Conservation (phyloP, 73 alveolate genomes). For the Symbiodinium pilosum region DNA sequence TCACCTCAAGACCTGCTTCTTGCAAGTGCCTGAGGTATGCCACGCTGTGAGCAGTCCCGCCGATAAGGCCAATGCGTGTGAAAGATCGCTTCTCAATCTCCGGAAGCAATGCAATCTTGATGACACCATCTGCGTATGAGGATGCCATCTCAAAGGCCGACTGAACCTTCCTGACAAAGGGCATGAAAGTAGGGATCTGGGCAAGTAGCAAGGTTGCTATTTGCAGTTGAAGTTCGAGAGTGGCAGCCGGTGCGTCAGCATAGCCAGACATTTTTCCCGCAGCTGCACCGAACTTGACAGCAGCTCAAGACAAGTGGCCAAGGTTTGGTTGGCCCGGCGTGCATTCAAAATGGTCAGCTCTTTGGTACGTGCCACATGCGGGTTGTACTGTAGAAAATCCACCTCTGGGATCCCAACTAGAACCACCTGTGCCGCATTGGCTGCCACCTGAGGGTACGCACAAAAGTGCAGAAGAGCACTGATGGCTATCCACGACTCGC, state of each 20-base stretch:
- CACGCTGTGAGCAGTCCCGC: slow-evolving; percentile 44
- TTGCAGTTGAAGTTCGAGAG: background rate
- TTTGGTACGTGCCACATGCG: slow-evolving; percentile 32
- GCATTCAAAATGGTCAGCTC: slow-evolving; percentile 16
- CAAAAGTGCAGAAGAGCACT: no score
- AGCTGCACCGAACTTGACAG: background rate
- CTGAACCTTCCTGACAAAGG: slow-evolving; percentile 5
- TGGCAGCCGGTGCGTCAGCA: slow-evolving; percentile 6
- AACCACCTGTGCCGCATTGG: background rate
- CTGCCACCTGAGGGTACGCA: slow-evolving; percentile 1
- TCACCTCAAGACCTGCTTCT: background rate
- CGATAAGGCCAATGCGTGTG: slow-evolving; percentile 5
- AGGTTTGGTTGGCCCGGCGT: slow-evolving; percentile 32
- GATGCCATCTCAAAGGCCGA: slow-evolving; percentile 22
- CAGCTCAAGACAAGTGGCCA: background rate
- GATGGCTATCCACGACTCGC: no score
- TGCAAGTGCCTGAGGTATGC: background rate
- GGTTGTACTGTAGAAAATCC: slow-evolving; percentile 14
- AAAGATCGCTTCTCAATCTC: background rate
- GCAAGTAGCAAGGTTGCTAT: background rate
- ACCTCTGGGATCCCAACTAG: slow-evolving; percentile 38
- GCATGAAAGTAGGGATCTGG: background rate
- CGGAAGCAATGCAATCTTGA: slow-evolving; percentile 3
- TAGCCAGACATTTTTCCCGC: background rate
- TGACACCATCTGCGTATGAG: background rate